phyloP scores from a whole-genome alignment of 148 eudicot species.

The Agrostemma githago region DNA sequence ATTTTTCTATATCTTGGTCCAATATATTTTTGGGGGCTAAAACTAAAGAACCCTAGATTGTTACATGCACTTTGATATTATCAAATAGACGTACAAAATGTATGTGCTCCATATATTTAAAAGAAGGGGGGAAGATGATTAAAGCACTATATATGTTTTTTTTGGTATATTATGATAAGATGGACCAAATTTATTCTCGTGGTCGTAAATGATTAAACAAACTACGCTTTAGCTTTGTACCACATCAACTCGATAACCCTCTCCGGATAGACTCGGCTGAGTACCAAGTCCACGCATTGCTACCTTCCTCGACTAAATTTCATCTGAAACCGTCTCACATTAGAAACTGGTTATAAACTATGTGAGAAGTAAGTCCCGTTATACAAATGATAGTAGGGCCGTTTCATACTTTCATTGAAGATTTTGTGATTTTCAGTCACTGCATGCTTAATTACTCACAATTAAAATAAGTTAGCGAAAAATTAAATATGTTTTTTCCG shows the following conservation, averaged over 20 bases:
- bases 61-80: neutral
- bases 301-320: neutral
- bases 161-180: conserved; percentile 1
- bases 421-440: too few species aligned
- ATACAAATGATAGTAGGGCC: too few species aligned
- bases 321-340: too few species aligned
- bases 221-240: neutral
- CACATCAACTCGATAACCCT: neutral
- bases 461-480: too few species aligned
- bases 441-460: too few species aligned
- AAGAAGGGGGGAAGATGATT: neutral
- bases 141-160: neutral
- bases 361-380: too few species aligned
- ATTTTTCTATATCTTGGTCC: neutral
- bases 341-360: too few species aligned
- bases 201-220: neutral
- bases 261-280: neutral
- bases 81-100: neutral
- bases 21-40: neutral
- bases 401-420: too few species aligned
- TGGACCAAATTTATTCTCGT: conserved; percentile 5
- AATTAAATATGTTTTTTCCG: too few species aligned
- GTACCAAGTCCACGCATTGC: neutral
- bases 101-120: too few species aligned
- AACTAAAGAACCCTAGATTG: neutral